Conservation (phyloP, 306 rosid species). For the Acmispon strigosus region DNA sequence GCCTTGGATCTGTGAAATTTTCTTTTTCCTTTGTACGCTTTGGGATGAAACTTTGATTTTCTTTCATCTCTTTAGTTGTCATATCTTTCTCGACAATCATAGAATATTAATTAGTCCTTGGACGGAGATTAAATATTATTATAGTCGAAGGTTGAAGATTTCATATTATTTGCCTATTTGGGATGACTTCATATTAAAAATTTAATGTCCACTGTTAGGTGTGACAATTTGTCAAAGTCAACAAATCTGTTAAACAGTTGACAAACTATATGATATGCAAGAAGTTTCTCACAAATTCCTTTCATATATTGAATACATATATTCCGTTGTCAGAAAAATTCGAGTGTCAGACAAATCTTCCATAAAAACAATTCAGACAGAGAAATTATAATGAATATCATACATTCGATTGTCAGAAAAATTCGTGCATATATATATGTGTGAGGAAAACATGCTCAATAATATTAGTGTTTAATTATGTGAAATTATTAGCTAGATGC, state of each 20-base stretch:
- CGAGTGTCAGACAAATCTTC: no score
- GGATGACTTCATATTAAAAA: not conserved
- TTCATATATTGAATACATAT: no score
- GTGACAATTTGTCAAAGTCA: conserved; percentile 27
- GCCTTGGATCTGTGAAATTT: conserved; percentile 23
- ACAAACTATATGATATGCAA: not conserved
- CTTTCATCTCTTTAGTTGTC: not conserved
- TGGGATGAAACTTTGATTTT: not conserved
- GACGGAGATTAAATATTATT: conserved; percentile 10
- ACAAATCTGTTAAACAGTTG: not conserved
- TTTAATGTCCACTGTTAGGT: not conserved
- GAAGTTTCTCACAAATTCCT: conserved; percentile 1
- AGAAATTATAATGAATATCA: not conserved
- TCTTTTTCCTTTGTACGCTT: conserved; percentile 37
- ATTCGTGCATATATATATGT: not conserved
- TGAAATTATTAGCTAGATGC: not conserved
- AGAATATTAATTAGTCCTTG: not conserved
- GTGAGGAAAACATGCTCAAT: conserved; percentile 11
- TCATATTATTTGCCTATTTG: not conserved
- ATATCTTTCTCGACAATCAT: conserved; percentile 2
- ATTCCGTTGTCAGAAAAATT: no score
- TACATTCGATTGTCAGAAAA: conserved; percentile 1
- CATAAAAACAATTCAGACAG: not conserved
- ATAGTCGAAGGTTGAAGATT: conserved; percentile 21
- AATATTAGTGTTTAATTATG: not conserved